Conservation (phyloP, 2,329 filamentous ascomycete species). For the Didymella segeticola region DNA sequence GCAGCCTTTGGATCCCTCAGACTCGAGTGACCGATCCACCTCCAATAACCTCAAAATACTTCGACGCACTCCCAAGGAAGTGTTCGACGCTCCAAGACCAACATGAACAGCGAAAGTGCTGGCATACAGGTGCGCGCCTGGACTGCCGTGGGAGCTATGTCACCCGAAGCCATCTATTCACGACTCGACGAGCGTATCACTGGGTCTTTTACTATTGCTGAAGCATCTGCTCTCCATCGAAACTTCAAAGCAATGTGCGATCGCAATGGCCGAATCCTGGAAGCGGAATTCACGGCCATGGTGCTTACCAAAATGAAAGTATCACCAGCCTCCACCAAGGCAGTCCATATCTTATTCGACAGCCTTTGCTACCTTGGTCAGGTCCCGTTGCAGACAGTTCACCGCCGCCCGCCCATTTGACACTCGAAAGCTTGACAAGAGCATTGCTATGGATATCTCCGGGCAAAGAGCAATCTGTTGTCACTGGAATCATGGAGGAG, state of each 20-base stretch:
- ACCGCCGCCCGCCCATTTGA: not conserved
- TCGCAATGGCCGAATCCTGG: not conserved
- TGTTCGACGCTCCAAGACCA: not conserved
- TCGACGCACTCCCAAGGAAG: too few relatives aligned
- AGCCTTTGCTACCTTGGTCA: constrained; percentile 1
- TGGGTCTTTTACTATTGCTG: not conserved
- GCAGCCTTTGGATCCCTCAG: too few relatives aligned
- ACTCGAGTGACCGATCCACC: not conserved
- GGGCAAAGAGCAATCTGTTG: not conserved
- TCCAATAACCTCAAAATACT: too few relatives aligned
- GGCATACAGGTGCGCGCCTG: not conserved
- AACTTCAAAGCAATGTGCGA: not conserved
- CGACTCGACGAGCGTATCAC: not conserved
- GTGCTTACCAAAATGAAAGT: not conserved
- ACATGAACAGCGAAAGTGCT: not conserved
- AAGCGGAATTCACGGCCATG: not conserved
- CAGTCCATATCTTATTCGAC: not conserved
- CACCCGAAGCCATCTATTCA: not conserved
- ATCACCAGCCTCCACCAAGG: not conserved
- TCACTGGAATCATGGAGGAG: not conserved
- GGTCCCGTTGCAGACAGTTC: not conserved
- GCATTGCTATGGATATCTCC: not conserved
- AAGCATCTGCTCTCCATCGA: not conserved
- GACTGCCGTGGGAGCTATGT: not conserved
- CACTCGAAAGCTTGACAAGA: not conserved